Percentiles rank a stretch among this genome's conserved stretches.
Conservation (phyloP, 768 basidiomycete genomes). For the Suillus brevipes region DNA sequence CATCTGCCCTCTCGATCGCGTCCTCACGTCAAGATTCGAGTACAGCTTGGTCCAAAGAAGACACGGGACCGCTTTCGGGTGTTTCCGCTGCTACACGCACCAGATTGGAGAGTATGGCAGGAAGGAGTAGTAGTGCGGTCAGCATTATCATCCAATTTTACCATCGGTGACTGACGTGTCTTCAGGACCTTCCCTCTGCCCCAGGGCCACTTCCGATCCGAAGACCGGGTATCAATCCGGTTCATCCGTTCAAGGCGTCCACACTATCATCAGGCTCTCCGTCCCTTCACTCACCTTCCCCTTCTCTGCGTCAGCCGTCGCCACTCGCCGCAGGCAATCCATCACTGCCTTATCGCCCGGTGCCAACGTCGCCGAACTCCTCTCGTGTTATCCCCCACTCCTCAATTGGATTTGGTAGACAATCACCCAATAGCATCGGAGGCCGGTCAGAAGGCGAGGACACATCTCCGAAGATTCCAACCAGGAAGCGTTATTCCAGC, state of each 20-base stretch:
- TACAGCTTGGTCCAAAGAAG: conserved; percentile 39
- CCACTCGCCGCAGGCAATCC: conserved; percentile 40
- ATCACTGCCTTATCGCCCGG: conserved; percentile 37
- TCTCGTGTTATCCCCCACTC: conserved; percentile 43
- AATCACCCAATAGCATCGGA: conserved; percentile 43
- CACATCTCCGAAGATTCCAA: conserved; percentile 21
- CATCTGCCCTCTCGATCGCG: conserved; percentile 41
- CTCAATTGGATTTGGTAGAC: conserved; percentile 36
- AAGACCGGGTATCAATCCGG: conserved; percentile 39
- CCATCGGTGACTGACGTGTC: conserved; percentile 6
- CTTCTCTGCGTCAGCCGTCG: conserved; percentile 48
- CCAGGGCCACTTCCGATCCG: conserved; percentile 47
- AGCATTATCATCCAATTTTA: conserved; percentile 1
- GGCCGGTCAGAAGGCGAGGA: conserved; percentile 41
- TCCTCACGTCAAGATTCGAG: conserved; percentile 42
- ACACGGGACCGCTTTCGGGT: conserved; percentile 33
- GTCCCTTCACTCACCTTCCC: conserved; percentile 48
- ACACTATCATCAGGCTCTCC: conserved; percentile 51
- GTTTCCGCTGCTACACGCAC: conserved; percentile 39
- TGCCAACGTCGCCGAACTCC: conserved; percentile 40
- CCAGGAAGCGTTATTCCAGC: conserved; percentile 70
- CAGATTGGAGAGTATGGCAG: conserved; percentile 48
- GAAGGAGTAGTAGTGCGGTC: conserved; percentile 34
- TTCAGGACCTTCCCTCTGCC: conserved; percentile 38
- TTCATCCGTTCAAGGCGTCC: conserved; percentile 52